phyloP scores from a whole-genome alignment of 306 rosid genomes.

The Malus asiatica region DNA sequence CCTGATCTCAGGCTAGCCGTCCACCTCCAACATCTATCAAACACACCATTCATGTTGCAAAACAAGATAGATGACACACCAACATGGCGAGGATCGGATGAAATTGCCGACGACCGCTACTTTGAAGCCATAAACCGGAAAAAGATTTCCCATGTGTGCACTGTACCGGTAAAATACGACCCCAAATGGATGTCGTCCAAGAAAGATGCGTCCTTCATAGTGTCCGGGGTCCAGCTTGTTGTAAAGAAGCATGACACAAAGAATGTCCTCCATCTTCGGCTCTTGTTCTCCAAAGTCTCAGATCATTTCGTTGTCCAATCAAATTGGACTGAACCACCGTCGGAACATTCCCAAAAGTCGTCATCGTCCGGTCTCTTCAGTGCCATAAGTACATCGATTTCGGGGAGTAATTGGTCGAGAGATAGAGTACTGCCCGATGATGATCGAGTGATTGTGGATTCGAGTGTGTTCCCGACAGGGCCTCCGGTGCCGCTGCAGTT shows the following conservation, averaged over 20 bases:
- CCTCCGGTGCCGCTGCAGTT: slow-evolving; percentile 65
- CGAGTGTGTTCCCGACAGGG: slow-evolving; percentile 68
- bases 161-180: slow-evolving; percentile 56
- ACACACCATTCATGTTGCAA: slow-evolving; percentile 44
- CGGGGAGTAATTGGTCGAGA: slow-evolving; percentile 20
- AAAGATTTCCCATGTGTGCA: slow-evolving; percentile 63
- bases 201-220: slow-evolving; percentile 40
- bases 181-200: slow-evolving; percentile 36
- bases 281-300: slow-evolving; percentile 59
- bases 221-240: slow-evolving; percentile 80
- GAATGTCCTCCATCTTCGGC: slow-evolving; percentile 60
- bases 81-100: slow-evolving; percentile 60
- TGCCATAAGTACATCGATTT: slow-evolving; percentile 54
- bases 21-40: slow-evolving; percentile 72
- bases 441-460: slow-evolving; percentile 47
- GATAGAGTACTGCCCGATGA: slow-evolving; percentile 25
- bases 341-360: slow-evolving; percentile 41
- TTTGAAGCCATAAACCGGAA: slow-evolving; percentile 50
- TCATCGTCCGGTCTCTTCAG: slow-evolving; percentile 46
- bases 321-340: slow-evolving; percentile 45
- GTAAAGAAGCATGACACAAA: slow-evolving; percentile 51
- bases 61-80: slow-evolving; percentile 38
- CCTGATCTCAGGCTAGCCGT: slow-evolving; percentile 52
- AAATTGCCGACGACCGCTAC: slow-evolving; percentile 39
- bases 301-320: slow-evolving; percentile 41